phyloP scores from a whole-genome alignment of 768 basidiomycete species.

The Termitomyces sp. region DNA sequence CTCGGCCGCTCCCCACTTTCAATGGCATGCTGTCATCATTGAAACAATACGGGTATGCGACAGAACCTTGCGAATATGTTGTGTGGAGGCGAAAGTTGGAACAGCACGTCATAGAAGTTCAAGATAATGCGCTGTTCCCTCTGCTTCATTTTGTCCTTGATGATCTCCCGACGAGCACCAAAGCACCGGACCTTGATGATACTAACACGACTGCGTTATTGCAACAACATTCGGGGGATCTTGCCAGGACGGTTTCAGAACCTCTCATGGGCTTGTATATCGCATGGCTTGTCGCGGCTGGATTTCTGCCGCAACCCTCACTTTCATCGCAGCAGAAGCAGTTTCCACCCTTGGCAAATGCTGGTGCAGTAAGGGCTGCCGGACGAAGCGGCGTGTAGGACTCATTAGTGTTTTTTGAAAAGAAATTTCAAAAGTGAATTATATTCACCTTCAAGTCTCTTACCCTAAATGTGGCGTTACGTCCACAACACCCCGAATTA shows the following conservation, averaged over 20 bases:
- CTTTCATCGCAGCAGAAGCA: slow-evolving; percentile 28
- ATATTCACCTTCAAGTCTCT: not conserved
- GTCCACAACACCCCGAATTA: not conserved
- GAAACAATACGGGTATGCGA: slow-evolving; percentile 71
- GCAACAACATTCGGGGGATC: slow-evolving; percentile 28
- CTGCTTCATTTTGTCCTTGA: slow-evolving; percentile 95
- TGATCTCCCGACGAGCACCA: slow-evolving; percentile 94
- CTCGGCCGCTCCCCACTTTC: slow-evolving; percentile 82
- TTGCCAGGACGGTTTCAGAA: slow-evolving; percentile 62
- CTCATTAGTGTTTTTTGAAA: not conserved
- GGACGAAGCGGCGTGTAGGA: slow-evolving; percentile 56
- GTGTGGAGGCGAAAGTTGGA: slow-evolving; percentile 90
- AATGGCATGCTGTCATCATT: slow-evolving; percentile 79
- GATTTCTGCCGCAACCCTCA: slow-evolving; percentile 64
- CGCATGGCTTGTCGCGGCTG: slow-evolving; percentile 85
- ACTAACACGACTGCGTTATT: slow-evolving; percentile 71
- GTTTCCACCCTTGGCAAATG: slow-evolving; percentile 41
- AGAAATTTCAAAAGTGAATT: no score
- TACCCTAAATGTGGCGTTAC: not conserved
- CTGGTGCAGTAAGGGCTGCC: slow-evolving; percentile 49
- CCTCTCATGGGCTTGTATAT: slow-evolving; percentile 81
- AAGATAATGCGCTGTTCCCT: slow-evolving; percentile 97
- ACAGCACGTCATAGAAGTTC: slow-evolving; percentile 88
- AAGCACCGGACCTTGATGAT: slow-evolving; percentile 87
- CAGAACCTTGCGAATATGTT: slow-evolving; percentile 80